Evolutionary conservation across 495 filamentous ascomycete species (phyloP).

Genomic region (Cetradonia linearis): DNA sequence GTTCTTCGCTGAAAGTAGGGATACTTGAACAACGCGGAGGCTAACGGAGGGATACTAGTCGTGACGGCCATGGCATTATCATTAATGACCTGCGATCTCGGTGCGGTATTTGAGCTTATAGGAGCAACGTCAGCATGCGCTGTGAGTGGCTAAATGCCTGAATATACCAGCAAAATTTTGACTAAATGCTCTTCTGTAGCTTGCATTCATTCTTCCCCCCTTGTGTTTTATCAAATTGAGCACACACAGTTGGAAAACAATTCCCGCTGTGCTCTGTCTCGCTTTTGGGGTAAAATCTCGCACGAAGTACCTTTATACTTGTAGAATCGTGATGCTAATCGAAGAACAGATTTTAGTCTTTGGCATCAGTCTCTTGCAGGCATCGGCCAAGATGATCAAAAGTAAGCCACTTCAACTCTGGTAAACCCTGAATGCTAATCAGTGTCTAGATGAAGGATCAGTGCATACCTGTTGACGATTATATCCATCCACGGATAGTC

Average conservation of each 20-base stretch:
- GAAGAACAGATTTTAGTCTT: constrained; percentile 49
- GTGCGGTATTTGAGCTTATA: constrained; percentile 88
- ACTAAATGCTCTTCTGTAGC: constrained; percentile 15
- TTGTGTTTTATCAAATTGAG: constrained; percentile 91
- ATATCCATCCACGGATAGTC: not conserved
- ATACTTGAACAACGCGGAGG: not conserved
- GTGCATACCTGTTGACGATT: constrained; percentile 24
- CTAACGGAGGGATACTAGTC: constrained; percentile 41
- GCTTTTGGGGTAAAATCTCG: constrained; percentile 49
- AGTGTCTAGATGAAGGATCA: constrained; percentile 30
- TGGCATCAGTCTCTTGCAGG: constrained; percentile 70
- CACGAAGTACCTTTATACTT: not conserved
- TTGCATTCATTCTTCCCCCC: constrained; percentile 92
- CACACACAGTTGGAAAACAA: constrained; percentile 64
- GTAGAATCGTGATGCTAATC: not conserved
- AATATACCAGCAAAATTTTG: not conserved
- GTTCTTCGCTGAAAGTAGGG: not conserved
- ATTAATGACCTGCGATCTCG: constrained; percentile 83
- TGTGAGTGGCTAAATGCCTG: not conserved
- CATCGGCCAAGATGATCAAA: constrained; percentile 52
- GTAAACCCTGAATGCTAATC: not conserved
- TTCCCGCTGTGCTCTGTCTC: constrained; percentile 56
- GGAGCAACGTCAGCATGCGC: constrained; percentile 90
- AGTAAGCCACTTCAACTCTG: constrained; percentile 11
- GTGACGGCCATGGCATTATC: constrained; percentile 65